These are phyloP conservation scores for Solanum pennellii DNA, from an alignment of 257 asterid species.

Conservation along the genomic window DNA sequence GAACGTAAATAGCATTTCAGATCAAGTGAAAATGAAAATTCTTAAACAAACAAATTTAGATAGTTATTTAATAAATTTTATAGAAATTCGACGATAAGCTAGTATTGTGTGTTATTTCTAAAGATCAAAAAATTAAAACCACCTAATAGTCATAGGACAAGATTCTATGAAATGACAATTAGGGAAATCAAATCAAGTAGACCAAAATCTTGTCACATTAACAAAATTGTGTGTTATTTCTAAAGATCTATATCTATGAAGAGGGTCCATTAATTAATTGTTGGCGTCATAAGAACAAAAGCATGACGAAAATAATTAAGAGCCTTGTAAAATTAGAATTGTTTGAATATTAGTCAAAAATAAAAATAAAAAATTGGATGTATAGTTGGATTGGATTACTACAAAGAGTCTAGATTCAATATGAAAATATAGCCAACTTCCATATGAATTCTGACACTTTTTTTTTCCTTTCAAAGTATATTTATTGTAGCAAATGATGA, in stretches of 20 bases:
- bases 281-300: slow-evolving; percentile 3
- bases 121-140: too few species aligned
- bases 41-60: background rate
- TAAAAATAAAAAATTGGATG: background rate
- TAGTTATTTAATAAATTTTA: background rate
- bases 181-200: background rate
- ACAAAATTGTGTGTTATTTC: background rate
- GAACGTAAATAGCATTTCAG: background rate
- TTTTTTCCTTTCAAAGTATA: background rate
- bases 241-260: background rate
- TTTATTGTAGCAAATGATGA: background rate
- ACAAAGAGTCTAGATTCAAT: background rate
- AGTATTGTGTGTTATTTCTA: too few species aligned
- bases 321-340: background rate
- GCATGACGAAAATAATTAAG: slow-evolving; percentile 4
- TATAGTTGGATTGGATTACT: background rate
- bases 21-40: too few species aligned
- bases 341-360: background rate
- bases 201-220: background rate
- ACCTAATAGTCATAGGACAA: background rate
- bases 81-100: background rate
- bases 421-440: background rate
- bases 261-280: background rate
- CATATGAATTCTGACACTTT: background rate
- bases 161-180: background rate